Base-by-base conservation (phyloP, 2,329 filamentous ascomycete species). In the Mycogone perniciosa region DNA sequence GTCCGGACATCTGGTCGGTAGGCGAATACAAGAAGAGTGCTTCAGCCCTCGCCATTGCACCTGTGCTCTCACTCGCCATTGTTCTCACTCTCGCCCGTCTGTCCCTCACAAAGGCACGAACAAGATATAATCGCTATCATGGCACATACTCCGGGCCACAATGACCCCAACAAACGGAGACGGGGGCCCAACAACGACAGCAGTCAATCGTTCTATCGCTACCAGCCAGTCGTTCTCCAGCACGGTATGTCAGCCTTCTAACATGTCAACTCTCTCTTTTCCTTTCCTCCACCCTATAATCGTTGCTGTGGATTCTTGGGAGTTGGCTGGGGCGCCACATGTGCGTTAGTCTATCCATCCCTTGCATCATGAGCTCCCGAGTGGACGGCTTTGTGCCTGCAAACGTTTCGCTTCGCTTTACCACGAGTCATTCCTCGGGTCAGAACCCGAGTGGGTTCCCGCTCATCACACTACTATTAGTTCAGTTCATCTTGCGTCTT, bases 111-210 rank as follows among this genome's bases (percentile, higher is more conserved):
- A n/a, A 40, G 30, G 26, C 8, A 31, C 46, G 33, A 38, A 26
- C 41, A 20, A 33, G 29, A 34, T n/a, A 50, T n/a, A n/a, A n/a
- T 40, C 26, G 29, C 52, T 42, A 57, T 52, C 50, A 75, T 75
- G 72, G 69, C 71, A 58, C 71, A 73, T 62, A 67, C 62, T 60
- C 61, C 65, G 55, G 71, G 71, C 31, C 56, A 62, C 48, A 20
- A 20, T 20, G 70, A 75, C 50, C 62, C 67, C 56, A 68, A 70
- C 62, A 76, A 77, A 66, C 71, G 74, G 56, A 77, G 76, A 61
- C 72, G 73, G 57, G 72, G 74, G 55, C 59, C 66, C 51, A 72
- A 76, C 58, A 74, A 76, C 60, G 66, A 60, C 56, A 68, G 67
- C 58, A 63, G 59, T 52, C 71, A 70, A 57, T 59, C 61, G 55